phyloP scores from a whole-genome alignment of 2,329 filamentous ascomycete species.

The Beauveria sp. region DNA sequence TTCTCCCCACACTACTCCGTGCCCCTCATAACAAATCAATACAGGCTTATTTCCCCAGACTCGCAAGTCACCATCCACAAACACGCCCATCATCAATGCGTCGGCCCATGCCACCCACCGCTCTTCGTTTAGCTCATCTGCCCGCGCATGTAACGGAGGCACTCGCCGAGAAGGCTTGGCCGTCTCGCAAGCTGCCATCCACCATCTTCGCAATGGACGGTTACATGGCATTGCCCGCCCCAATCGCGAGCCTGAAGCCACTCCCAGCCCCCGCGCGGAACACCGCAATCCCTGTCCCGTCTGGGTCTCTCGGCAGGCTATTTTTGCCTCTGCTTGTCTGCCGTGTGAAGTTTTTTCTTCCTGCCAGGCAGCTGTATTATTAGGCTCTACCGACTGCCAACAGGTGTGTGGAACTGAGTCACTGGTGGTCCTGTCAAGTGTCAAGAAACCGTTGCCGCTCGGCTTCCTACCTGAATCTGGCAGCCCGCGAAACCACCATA shows the following conservation, averaged over 20 bases:
- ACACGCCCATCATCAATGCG: background rate
- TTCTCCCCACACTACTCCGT: background rate
- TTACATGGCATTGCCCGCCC: conserved; percentile 3
- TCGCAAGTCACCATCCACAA: background rate
- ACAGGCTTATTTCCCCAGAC: background rate
- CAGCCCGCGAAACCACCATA: background rate
- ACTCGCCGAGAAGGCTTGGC: background rate
- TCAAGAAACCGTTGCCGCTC: background rate
- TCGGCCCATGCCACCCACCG: background rate
- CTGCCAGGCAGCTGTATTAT: background rate
- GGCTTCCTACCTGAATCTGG: background rate
- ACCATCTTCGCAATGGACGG: background rate
- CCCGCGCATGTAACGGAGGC: background rate
- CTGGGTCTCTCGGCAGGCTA: background rate
- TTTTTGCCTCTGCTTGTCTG: background rate
- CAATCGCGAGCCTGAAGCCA: background rate
- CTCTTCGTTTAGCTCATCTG: background rate
- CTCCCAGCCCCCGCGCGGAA: background rate
- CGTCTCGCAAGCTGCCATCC: background rate
- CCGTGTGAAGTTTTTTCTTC: too few relatives aligned
- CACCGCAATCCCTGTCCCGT: background rate
- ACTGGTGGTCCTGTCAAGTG: background rate
- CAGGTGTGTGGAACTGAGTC: background rate
- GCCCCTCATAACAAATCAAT: too few relatives aligned
- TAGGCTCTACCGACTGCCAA: too few relatives aligned